Percentiles rank a stretch among this genome's conserved stretches.
Conservation (phyloP, 306 rosid genomes). For the Malus domestica region ASM211411v1 NC_041799.1:27628501-27629000, state of each 20-base stretch:
- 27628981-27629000: too few species aligned
- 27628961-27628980: not conserved
- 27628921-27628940: not conserved
- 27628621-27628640: not conserved
- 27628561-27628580: not conserved
- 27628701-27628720: not conserved
- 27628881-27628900: too few species aligned
- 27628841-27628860: not conserved
- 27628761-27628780: not conserved
- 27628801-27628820: not conserved
- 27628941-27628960: not conserved
- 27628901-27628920: too few species aligned
- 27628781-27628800: too few species aligned
- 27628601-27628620: not conserved
- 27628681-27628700: too few species aligned
- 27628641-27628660: not conserved
- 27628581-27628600: not conserved
- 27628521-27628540: not conserved
- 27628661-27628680: not conserved
- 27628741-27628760: not conserved
- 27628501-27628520: slow-evolving; percentile 15
- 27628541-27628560: not conserved
- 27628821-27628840: not conserved
- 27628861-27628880: too few species aligned
- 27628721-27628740: not conserved